Conservation (phyloP, 257 asterid species). For the Przewalskia tangutica region DNA sequence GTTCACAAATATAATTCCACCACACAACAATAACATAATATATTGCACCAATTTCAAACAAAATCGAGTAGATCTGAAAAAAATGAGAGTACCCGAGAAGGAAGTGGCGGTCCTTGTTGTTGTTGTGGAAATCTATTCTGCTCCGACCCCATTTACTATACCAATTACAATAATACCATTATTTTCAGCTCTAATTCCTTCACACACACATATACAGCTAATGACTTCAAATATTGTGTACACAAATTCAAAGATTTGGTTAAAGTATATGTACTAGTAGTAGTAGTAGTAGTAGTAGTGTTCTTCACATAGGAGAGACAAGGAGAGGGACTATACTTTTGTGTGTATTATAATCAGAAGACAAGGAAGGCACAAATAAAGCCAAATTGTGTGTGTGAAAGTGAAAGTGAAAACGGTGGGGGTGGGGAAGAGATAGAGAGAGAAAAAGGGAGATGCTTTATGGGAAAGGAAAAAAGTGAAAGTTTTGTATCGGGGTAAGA, state of each 20-base stretch:
- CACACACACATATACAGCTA: neutral
- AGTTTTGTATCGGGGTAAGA: no score
- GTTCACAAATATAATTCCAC: no score
- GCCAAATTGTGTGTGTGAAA: conserved; percentile 5
- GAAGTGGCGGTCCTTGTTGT: conserved; percentile 29
- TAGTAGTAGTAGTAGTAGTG: no score
- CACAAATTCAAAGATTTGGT: no score
- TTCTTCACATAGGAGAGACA: no score
- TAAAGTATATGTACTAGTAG: no score
- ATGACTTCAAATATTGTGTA: neutral
- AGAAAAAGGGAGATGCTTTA: neutral
- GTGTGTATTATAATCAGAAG: neutral
- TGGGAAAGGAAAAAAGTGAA: neutral
- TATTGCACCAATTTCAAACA: neutral
- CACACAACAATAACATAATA: no score
- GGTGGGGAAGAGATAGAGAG: neutral
- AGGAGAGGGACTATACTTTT: neutral
- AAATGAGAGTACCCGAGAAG: conserved; percentile 39
- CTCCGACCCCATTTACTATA: conserved; percentile 39
- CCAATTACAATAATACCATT: neutral
- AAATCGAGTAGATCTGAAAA: conserved; percentile 8
- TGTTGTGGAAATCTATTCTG: conserved; percentile 50
- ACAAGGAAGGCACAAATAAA: conserved; percentile 4
- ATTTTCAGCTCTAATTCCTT: neutral
- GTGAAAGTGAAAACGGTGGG: neutral